These are phyloP conservation scores for Beta vulgaris DNA, from an alignment of 148 eudicot genomes.

Conservation along the genomic window DNA sequence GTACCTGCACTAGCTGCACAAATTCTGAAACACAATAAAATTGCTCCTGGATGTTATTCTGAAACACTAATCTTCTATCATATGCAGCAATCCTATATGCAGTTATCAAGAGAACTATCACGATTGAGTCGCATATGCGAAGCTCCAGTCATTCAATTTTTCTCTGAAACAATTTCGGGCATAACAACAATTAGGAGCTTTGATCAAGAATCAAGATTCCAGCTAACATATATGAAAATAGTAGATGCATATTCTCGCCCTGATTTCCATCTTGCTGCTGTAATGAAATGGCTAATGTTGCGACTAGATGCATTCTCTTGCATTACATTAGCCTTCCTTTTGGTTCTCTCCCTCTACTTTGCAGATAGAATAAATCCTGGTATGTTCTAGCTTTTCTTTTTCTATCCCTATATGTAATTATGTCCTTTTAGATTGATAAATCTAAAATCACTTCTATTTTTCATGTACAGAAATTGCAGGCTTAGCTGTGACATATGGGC, in stretches of 20 bases:
- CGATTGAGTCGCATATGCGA: conserved; percentile 11
- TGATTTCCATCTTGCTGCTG: conserved; percentile 14
- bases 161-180: conserved; percentile 17
- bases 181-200: conserved; percentile 22
- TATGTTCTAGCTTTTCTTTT: not conserved
- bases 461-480: conserved; percentile 7
- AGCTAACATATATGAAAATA: conserved; percentile 19
- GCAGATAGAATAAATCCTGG: conserved; percentile 13
- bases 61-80: not conserved
- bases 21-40: too few species aligned
- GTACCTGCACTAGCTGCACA: too few species aligned
- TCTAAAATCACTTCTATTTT: not conserved
- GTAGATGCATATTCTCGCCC: conserved; percentile 20
- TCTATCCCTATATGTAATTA: not conserved
- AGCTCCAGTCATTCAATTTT: conserved; percentile 18
- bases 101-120: conserved; percentile 16
- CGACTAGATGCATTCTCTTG: conserved; percentile 15
- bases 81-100: conserved; percentile 2
- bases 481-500: conserved; percentile 13
- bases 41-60: too few species aligned
- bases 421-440: not conserved
- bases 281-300: conserved; percentile 23
- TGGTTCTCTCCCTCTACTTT: not conserved
- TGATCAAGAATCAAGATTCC: conserved; percentile 13
- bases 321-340: conserved; percentile 7